phyloP scores from a whole-genome alignment of 2,329 filamentous ascomycete species.

The Bipolaris victoriae region DNA sequence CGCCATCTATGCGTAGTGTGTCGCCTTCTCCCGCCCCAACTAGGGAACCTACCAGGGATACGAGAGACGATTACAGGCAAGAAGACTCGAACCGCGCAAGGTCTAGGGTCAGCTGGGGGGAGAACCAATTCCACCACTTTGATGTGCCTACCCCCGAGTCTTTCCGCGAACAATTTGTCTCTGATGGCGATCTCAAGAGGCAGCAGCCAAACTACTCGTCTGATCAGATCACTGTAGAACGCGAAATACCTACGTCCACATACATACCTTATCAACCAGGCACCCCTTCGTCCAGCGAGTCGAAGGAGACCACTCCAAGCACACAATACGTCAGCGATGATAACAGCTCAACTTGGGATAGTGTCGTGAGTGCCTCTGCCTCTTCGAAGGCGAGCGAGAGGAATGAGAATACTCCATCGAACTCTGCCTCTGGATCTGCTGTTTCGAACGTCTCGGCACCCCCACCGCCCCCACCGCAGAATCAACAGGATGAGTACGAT shows the following conservation, averaged over 20 bases:
- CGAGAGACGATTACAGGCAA: conserved; percentile 28
- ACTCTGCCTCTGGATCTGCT: conserved; percentile 29
- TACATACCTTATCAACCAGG: conserved; percentile 40
- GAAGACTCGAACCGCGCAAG: conserved; percentile 33
- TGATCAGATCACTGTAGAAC: conserved; percentile 51
- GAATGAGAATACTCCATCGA: conserved; percentile 41
- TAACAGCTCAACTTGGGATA: conserved; percentile 32
- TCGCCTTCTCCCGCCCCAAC: conserved; percentile 46
- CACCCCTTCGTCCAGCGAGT: conserved; percentile 23
- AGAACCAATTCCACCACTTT: conserved; percentile 55
- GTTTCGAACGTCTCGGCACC: conserved; percentile 29
- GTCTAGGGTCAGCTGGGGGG: conserved; percentile 56
- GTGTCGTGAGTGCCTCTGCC: conserved; percentile 27
- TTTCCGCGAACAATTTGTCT: conserved; percentile 47
- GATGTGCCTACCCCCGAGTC: conserved; percentile 55
- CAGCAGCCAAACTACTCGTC: conserved; percentile 31
- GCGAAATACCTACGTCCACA: conserved; percentile 39
- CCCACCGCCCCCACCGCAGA: conserved; percentile 25
- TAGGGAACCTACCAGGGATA: conserved; percentile 36
- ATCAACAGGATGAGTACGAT: conserved; percentile 25
- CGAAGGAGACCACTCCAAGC: conserved; percentile 34
- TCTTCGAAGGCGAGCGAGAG: conserved; percentile 41
- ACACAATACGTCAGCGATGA: conserved; percentile 40
- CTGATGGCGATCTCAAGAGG: conserved; percentile 37
- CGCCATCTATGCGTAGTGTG: conserved; percentile 46